Conservation (phyloP, 2,329 filamentous ascomycete species). For the Talaromyces sp. region DNA sequence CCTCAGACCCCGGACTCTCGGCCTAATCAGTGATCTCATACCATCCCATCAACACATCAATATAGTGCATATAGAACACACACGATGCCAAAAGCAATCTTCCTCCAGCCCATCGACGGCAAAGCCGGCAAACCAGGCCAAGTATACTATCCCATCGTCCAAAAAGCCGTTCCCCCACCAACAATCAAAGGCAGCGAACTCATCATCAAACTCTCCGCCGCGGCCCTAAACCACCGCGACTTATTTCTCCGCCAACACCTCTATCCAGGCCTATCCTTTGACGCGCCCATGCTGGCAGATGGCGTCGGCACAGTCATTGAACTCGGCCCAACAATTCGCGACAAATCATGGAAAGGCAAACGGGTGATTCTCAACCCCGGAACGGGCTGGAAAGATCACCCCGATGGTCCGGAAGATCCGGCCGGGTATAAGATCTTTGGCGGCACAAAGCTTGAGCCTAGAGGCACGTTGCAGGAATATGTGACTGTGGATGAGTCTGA, state of each 20-base stretch:
- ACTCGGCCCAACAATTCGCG: constrained; percentile 54
- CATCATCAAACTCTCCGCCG: constrained; percentile 72
- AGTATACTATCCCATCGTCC: constrained; percentile 63
- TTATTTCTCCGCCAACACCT: constrained; percentile 90
- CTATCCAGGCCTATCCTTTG: constrained; percentile 82
- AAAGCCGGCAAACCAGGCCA: constrained; percentile 69
- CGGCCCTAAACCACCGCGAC: constrained; percentile 90
- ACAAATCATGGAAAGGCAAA: constrained; percentile 61
- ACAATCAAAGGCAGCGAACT: constrained; percentile 66
- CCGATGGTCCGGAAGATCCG: constrained; percentile 69
- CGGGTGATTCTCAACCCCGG: constrained; percentile 76
- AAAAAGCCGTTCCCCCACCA: constrained; percentile 63
- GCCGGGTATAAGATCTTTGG: constrained; percentile 43
- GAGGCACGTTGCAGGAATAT: constrained; percentile 74
- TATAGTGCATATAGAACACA: neutral
- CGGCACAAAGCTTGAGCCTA: constrained; percentile 61
- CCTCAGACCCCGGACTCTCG: neutral
- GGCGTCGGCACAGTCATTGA: constrained; percentile 72
- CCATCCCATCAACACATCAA: neutral
- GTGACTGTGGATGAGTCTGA: constrained; percentile 68
- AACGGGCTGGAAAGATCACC: constrained; percentile 70
- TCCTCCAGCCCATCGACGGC: constrained; percentile 59
- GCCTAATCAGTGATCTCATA: neutral
- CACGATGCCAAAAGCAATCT: constrained; percentile 48
- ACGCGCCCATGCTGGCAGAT: constrained; percentile 76